These are phyloP conservation scores for Didymella pinodella DNA, from an alignment of 2,329 filamentous ascomycete species.

Conservation along the genomic window DNA sequence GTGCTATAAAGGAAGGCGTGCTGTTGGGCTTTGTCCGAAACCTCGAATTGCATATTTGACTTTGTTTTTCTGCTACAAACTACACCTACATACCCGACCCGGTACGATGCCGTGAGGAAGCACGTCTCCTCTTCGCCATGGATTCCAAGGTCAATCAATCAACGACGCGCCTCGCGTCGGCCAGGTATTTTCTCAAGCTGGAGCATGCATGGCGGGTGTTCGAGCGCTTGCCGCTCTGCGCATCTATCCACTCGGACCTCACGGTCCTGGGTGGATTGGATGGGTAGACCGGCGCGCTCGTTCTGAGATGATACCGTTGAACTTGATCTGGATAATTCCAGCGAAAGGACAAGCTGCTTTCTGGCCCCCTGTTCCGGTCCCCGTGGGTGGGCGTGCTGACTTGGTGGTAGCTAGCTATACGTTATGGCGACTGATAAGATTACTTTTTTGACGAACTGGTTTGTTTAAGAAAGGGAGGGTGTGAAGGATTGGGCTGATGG, in stretches of 20 bases:
- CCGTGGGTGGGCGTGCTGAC: constrained; percentile 37
- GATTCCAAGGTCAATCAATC: constrained; percentile 13
- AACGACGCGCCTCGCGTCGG: constrained; percentile 6
- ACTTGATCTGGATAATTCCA: constrained; percentile 99
- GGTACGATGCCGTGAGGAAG: constrained; percentile 22
- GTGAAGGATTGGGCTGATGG: constrained; percentile 14
- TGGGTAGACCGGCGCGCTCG: constrained; percentile 20
- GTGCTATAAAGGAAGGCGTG: neutral
- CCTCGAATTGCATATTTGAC: neutral
- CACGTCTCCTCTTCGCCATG: neutral
- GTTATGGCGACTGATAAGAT: constrained; percentile 86
- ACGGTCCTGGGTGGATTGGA: constrained; percentile 66
- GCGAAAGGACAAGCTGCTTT: constrained; percentile 96
- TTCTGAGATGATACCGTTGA: constrained; percentile 92
- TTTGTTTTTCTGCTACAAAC: no score
- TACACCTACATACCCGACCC: neutral
- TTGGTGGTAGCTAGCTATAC: constrained; percentile 43
- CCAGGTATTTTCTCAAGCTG: constrained; percentile 24
- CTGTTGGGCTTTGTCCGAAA: neutral
- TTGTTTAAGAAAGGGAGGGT: constrained; percentile 34
- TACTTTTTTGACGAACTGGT: constrained; percentile 86
- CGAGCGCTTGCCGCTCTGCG: constrained; percentile 25
- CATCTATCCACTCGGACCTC: no score
- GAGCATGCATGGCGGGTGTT: constrained; percentile 55
- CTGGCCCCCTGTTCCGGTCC: constrained; percentile 46